Conservation (phyloP, 2,329 filamentous ascomycete genomes). For the Aspergillus novofumigatus region DNA sequence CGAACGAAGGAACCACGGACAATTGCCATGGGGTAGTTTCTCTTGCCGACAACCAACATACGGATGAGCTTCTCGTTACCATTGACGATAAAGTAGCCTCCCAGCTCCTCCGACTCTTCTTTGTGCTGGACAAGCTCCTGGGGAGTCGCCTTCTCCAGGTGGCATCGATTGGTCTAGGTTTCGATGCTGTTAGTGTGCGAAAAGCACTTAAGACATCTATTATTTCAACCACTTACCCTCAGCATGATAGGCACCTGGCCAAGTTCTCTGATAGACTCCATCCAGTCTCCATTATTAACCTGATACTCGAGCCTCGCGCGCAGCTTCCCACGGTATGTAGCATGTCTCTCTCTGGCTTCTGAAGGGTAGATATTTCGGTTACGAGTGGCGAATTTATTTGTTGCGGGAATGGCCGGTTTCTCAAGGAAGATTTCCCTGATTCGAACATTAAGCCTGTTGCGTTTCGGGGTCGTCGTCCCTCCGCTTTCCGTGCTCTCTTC, state of each 20-base stretch:
- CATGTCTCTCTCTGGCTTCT: conserved; percentile 91
- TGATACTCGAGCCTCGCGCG: conserved; percentile 77
- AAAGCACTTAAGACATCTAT: conserved; percentile 1
- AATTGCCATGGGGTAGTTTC: conserved; percentile 95
- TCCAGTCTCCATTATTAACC: conserved; percentile 81
- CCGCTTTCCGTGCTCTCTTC: conserved; percentile 44
- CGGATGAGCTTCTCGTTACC: conserved; percentile 96
- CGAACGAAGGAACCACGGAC: conserved; percentile 84
- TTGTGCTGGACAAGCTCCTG: conserved; percentile 77
- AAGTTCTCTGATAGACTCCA: conserved; percentile 77
- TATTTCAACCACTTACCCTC: conserved; percentile 54
- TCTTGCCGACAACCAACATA: conserved; percentile 80
- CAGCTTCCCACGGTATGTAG: conserved; percentile 83
- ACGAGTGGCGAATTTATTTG: conserved; percentile 74
- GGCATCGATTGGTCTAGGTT: conserved; percentile 75
- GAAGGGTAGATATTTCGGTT: conserved; percentile 85
- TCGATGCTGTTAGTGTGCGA: conserved; percentile 1
- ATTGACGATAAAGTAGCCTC: conserved; percentile 96
- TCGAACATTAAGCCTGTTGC: conserved; percentile 73
- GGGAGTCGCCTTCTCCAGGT: conserved; percentile 81
- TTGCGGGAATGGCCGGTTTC: conserved; percentile 71
- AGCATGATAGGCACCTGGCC: conserved; percentile 92
- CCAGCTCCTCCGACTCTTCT: conserved; percentile 93
- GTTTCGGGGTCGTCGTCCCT: conserved; percentile 52
- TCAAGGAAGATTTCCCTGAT: conserved; percentile 79